Conservation (phyloP, 1,139 yeast species). For the Scheffersomyces insectosa region DNA sequence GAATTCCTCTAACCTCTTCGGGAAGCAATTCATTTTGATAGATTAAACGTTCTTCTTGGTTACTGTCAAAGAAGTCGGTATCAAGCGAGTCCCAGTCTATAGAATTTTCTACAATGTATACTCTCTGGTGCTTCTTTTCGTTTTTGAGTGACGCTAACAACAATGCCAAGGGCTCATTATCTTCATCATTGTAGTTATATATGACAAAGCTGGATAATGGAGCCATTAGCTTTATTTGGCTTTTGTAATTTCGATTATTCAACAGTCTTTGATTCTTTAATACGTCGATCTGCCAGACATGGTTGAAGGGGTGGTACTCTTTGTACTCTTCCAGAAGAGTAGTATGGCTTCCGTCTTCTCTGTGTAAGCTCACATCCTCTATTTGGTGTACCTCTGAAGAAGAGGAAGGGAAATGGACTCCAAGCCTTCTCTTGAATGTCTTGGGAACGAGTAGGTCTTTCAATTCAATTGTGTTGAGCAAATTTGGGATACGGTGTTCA, state of each 20-base stretch:
- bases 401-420: slow-evolving; percentile 2
- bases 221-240: slow-evolving; percentile 35
- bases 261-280: slow-evolving; percentile 14
- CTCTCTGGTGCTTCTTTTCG: slow-evolving; percentile 5
- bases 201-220: slow-evolving; percentile 35
- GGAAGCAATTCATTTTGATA: slow-evolving; percentile 5
- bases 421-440: slow-evolving; percentile 1
- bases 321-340: slow-evolving; percentile 13
- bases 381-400: slow-evolving; percentile 1
- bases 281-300: slow-evolving; percentile 6
- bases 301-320: slow-evolving; percentile 9
- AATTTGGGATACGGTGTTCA: slow-evolving; percentile 6
- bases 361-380: slow-evolving; percentile 4
- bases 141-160: slow-evolving; percentile 12
- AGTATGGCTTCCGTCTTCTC: not conserved
- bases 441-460: slow-evolving; percentile 19
- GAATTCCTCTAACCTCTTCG: not conserved
- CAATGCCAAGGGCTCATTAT: slow-evolving; percentile 12
- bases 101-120: slow-evolving; percentile 10
- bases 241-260: slow-evolving; percentile 33
- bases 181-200: slow-evolving; percentile 27
- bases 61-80: slow-evolving; percentile 3
- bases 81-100: slow-evolving; percentile 9
- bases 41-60: slow-evolving; percentile 3
- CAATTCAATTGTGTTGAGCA: slow-evolving; percentile 23